These are phyloP conservation scores for Coccomyxa sp. DNA, from an alignment of 139 green algal species.

Conservation along the genomic window DNA sequence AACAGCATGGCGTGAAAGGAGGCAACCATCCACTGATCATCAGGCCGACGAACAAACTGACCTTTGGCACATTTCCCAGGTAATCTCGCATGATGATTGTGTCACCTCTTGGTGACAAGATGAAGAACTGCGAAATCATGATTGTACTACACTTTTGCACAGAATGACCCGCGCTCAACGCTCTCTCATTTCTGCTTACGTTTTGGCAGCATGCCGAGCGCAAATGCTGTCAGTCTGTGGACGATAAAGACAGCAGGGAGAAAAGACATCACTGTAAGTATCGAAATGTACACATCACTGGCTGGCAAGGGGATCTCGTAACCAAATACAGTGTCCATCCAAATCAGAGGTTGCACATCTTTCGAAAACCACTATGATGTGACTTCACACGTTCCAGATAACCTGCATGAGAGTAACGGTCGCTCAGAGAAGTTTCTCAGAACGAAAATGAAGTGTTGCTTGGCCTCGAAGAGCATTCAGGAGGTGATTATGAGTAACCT, in stretches of 20 bases:
- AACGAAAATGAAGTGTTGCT: too few relatives aligned
- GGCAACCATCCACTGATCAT: too few relatives aligned
- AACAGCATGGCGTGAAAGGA: too few relatives aligned
- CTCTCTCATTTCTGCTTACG: too few relatives aligned
- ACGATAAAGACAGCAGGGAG: constrained; percentile 40
- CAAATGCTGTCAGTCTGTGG: constrained; percentile 19
- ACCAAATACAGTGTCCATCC: constrained; percentile 20
- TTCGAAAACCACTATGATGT: too few relatives aligned
- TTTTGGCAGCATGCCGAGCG: background rate
- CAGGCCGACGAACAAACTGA: background rate
- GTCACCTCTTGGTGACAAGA: constrained; percentile 86
- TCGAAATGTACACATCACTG: constrained; percentile 35
- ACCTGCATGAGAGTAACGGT: too few relatives aligned
- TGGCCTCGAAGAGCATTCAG: too few relatives aligned
- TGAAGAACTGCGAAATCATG: constrained; percentile 91
- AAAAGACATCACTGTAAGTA: constrained; percentile 41
- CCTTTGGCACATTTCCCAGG: constrained; percentile 80
- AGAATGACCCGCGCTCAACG: background rate
- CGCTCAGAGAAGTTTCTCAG: too few relatives aligned
- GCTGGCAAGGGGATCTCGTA: constrained; percentile 44
- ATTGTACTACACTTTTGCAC: too few relatives aligned
- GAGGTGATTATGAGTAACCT: too few relatives aligned
- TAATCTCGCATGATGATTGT: constrained; percentile 90
- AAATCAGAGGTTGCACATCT: too few relatives aligned
- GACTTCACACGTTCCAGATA: too few relatives aligned